Conservation (phyloP, 2,329 filamentous ascomycete genomes). For the Fonsecaea monophora region DNA sequence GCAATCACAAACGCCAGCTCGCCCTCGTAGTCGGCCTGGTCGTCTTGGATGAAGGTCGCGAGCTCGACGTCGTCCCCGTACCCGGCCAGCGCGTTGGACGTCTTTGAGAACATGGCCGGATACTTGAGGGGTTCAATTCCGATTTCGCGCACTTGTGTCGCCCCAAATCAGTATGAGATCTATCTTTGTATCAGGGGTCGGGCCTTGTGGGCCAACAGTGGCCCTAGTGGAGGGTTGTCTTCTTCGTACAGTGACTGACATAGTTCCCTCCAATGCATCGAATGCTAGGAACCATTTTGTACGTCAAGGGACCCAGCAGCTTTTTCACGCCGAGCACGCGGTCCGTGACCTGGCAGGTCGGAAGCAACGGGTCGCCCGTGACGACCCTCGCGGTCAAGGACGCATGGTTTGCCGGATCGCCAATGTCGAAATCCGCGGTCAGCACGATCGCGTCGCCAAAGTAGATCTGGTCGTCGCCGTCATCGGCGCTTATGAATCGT, state of each 20-base stretch:
- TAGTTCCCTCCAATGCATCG: constrained; percentile 21
- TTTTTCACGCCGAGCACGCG: constrained; percentile 6
- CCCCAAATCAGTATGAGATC: not conserved
- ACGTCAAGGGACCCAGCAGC: constrained; percentile 17
- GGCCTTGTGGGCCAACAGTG: too few relatives aligned
- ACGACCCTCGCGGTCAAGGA: constrained; percentile 8
- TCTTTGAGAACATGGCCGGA: constrained; percentile 13
- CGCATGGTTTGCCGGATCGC: not conserved
- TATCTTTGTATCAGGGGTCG: not conserved
- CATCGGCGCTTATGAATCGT: constrained; percentile 17
- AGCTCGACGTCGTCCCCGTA: constrained; percentile 17
- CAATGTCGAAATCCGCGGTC: constrained; percentile 9
- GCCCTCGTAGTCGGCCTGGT: constrained; percentile 47
- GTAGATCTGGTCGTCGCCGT: constrained; percentile 14
- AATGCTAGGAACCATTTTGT: not conserved
- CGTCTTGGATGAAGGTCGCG: constrained; percentile 18
- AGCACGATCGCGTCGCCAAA: constrained; percentile 14
- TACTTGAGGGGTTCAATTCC: not conserved
- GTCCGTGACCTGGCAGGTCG: constrained; percentile 7
- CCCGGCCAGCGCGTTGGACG: constrained; percentile 6
- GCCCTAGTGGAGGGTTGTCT: too few relatives aligned
- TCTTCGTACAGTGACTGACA: constrained; percentile 7
- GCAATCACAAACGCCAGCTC: constrained; percentile 49
- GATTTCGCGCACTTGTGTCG: constrained; percentile 10
- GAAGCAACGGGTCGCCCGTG: constrained; percentile 9